Base-by-base conservation (phyloP, 225 moss, liverwort and hornwort species). In the Lunularia cruciata region DNA sequence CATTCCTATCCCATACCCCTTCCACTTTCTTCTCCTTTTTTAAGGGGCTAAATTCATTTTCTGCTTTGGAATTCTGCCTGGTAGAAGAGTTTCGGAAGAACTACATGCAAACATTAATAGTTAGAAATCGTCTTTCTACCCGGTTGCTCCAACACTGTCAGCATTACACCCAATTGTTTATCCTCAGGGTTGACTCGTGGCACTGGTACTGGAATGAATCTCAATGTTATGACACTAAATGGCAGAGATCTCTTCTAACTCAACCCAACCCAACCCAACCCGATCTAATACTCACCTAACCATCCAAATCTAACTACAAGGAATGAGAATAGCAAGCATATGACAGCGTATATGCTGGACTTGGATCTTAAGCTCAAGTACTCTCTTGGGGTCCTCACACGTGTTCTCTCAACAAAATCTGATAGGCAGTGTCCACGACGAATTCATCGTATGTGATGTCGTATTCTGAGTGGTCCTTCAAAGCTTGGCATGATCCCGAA, bases 401-500 rank as follows among this genome's bases (percentile, higher is more conserved):
- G 46, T 43, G 63, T 30, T 22, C 18, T 5, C 16, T 47, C 30
- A 30, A 15, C 5, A 19, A 27, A 64, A 8, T 23, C 43, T 47
- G 26, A 2, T 2, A 3, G 25, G 18, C 30, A 30, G 63, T 30
- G 63, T 47, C 63, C 63, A 46, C 16, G 3, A 64, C 46, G 43
- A 42, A 46, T 64, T 42, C 63, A 64, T 27, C 26, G 28, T 1
- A 30, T 25, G 45, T 27, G 28, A 12, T 46, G 63, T 64, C 22
- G 20, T 19, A 18, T 0, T 43, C 9, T 47, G 43, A 64, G 43
- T 64, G 45, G 63, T 12, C 18, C 25, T 5, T 30, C 15, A 43
- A 16, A 45, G 46, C 45, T 64, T 46, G 63, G 63, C 63, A 64
- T 64, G 63, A 64, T 64, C 63, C 63, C 63, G 7, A 64, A 43